phyloP scores from a whole-genome alignment of 2,329 filamentous ascomycete species.

The Cytospora piceicola region DNA sequence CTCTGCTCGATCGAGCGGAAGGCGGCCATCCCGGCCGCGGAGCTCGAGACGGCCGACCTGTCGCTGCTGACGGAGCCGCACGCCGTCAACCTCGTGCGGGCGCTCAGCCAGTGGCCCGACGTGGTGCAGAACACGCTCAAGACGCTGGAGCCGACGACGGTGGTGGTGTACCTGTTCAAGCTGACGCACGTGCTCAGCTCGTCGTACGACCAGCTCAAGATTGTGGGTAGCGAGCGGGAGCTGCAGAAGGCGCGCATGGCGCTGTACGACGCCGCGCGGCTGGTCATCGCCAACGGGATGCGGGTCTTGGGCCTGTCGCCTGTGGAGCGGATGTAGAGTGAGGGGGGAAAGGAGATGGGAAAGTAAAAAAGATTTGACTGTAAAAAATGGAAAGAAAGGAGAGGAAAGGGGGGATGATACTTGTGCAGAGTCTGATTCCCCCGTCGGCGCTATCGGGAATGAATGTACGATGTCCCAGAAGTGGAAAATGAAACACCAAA shows the following conservation, averaged over 20 bases:
- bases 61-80: conserved; percentile 72
- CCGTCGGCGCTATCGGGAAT: background rate
- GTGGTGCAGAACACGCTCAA: conserved; percentile 82
- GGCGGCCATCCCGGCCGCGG: conserved; percentile 56
- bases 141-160: conserved; percentile 70
- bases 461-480: background rate
- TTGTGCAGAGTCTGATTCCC: background rate
- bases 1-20: conserved; percentile 67
- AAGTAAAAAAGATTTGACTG: background rate
- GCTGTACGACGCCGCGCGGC: conserved; percentile 75
- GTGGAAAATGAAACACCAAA: background rate
- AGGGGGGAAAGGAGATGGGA: no score
- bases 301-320: conserved; percentile 76
- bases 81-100: conserved; percentile 72
- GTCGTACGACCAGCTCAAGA: conserved; percentile 80
- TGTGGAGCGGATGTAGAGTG: conserved; percentile 59
- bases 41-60: conserved; percentile 67
- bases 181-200: conserved; percentile 81
- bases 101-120: conserved; percentile 84
- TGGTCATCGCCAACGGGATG: conserved; percentile 84
- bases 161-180: conserved; percentile 73
- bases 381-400: background rate
- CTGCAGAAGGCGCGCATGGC: conserved; percentile 75
- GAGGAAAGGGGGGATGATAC: background rate
- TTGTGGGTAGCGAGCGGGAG: conserved; percentile 77